These are phyloP conservation scores for Penicillium sp. DNA, from an alignment of 2,329 filamentous ascomycete species.

Conservation along the genomic window DNA sequence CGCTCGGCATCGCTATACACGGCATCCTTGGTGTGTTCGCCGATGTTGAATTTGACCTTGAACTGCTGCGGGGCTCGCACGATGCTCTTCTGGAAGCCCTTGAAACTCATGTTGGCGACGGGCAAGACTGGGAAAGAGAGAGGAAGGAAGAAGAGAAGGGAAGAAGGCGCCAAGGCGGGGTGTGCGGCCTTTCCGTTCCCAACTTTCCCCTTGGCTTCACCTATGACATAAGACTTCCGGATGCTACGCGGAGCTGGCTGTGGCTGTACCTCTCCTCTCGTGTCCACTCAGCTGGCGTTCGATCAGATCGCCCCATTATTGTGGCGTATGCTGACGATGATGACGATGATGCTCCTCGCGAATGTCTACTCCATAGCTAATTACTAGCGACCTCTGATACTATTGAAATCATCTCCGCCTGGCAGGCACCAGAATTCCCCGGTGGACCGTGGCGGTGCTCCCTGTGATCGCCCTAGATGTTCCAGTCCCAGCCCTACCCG, in stretches of 20 bases:
- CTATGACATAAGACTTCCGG: constrained; percentile 27
- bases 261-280: constrained; percentile 9
- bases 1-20: constrained; percentile 94
- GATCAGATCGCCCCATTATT: background rate
- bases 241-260: constrained; percentile 6
- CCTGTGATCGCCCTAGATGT: background rate
- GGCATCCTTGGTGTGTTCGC: constrained; percentile 90
- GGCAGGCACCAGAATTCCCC: background rate
- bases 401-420: too few species aligned
- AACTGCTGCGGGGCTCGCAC: constrained; percentile 87
- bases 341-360: too few species aligned
- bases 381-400: too few species aligned
- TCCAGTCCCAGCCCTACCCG: constrained; percentile 8
- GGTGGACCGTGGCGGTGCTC: background rate
- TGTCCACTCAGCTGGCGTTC: background rate
- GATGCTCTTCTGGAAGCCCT: constrained; percentile 89
- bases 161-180: constrained; percentile 17
- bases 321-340: too few species aligned
- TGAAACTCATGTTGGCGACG: constrained; percentile 76
- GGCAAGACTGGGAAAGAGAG: constrained; percentile 5
- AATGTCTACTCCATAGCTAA: too few species aligned
- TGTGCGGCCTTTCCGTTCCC: constrained; percentile 19
- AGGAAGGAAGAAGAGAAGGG: constrained; percentile 7
- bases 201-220: constrained; percentile 19
- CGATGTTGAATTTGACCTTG: constrained; percentile 89